Evolutionary conservation across 306 rosid genomes (phyloP), one percentile per base, ranked within the genome.

Genomic region (Prunus padus): DNA sequence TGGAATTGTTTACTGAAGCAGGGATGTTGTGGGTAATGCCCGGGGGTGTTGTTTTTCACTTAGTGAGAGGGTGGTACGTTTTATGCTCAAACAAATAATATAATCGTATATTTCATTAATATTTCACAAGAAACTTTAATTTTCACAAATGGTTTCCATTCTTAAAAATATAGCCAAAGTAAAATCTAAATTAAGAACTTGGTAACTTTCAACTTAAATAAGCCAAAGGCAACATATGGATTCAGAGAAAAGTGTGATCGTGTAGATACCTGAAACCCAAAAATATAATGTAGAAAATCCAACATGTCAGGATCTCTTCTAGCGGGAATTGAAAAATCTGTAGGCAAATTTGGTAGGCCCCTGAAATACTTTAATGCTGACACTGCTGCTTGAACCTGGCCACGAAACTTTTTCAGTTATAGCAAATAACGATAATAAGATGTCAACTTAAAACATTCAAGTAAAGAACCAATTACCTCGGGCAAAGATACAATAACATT

Each of bases 241-340:
- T 13, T 22, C 33, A 52, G 5, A 19, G 31, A 46, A 37, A 31
- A 72, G 25, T 42, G 63, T 75, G 37, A 52, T 63, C 45, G 37
- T 11, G 31, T 77, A 81, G 87, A 66, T 63, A 91, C 98, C 97
- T 94, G 98, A 84, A 94, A 94, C 77, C 97, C 97, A 77, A 94
- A 94, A 74, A 82, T 76, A 81, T 72, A 94, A 73, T 92, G 95
- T 83, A 94, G 87, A 83, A 90, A 92, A 72, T 94, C 98, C 30
- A 94, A 75, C 82, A 94, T 77, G 81, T 85, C 97, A 46, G 87
- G 83, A 67, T 76, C 86, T 80, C 98, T 89, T 44, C 92, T 74
- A 33, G 86, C 80, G 60, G 95, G 89, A 72, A 86, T 64, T 49
- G 82, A 71, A 81, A 76, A 77, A 76, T 82, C 88, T 67, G 78